These are phyloP conservation scores for Letharia lupina DNA, from an alignment of 495 filamentous ascomycete species.

Conservation along the genomic window DNA sequence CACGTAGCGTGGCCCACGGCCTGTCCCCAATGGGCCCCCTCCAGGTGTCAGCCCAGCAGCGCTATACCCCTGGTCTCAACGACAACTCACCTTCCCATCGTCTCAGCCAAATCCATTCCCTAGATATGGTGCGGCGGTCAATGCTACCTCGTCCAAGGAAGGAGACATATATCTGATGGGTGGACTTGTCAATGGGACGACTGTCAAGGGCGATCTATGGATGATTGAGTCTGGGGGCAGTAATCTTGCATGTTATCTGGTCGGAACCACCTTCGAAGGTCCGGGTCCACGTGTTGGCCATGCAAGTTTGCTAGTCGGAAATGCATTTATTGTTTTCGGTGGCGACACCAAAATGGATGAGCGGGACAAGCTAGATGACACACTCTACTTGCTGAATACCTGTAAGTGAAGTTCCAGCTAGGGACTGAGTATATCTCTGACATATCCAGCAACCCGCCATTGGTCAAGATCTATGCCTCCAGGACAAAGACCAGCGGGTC, in stretches of 20 bases:
- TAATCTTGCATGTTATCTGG: slow-evolving; percentile 83
- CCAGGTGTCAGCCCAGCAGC: slow-evolving; percentile 44
- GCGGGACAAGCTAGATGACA: slow-evolving; percentile 83
- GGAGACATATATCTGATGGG: slow-evolving; percentile 98
- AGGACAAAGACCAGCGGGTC: slow-evolving; percentile 72
- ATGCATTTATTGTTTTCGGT: slow-evolving; percentile 98
- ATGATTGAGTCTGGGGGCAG: slow-evolving; percentile 81
- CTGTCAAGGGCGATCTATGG: slow-evolving; percentile 95
- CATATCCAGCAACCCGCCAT: slow-evolving; percentile 73
- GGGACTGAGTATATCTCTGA: slow-evolving; percentile 13
- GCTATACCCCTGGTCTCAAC: slow-evolving; percentile 94
- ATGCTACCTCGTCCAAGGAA: slow-evolving; percentile 85
- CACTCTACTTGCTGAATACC: slow-evolving; percentile 92
- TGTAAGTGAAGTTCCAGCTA: slow-evolving; percentile 51
- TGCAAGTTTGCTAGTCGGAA: slow-evolving; percentile 87
- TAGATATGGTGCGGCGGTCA: slow-evolving; percentile 94
- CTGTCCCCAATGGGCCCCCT: slow-evolving; percentile 33
- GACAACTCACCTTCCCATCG: slow-evolving; percentile 74
- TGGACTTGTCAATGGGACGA: slow-evolving; percentile 84
- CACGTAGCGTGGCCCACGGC: slow-evolving; percentile 10
- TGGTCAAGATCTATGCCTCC: slow-evolving; percentile 90
- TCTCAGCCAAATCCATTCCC: slow-evolving; percentile 85
- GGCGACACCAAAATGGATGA: slow-evolving; percentile 98
- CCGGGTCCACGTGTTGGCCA: slow-evolving; percentile 95
- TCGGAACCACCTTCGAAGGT: slow-evolving; percentile 84